A percentile compares a stretch with the other conserved stretches of the same genome.
Conservation (phyloP, 2,329 filamentous ascomycete species). For the Botrytis elliptica region DNA sequence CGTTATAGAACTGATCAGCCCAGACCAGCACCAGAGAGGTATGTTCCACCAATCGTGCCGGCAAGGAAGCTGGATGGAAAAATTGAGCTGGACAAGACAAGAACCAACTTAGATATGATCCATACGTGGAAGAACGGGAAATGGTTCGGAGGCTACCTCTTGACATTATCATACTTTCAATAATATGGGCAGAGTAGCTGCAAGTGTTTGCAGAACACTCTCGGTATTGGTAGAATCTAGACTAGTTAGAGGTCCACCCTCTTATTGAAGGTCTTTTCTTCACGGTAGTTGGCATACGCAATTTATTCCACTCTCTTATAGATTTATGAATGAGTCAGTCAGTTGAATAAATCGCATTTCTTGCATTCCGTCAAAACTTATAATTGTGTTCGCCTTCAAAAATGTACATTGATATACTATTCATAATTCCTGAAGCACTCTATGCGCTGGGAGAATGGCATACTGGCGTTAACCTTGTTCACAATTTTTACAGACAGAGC, state of each 20-base stretch:
- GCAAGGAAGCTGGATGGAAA: background rate
- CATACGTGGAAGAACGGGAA: background rate
- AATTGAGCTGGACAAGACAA: background rate
- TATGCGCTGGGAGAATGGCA: background rate
- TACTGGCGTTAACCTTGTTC: background rate
- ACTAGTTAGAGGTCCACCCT: background rate
- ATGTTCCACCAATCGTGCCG: background rate
- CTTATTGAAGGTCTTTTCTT: background rate
- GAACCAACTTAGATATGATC: background rate
- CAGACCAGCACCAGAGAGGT: background rate
- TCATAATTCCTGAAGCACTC: no score
- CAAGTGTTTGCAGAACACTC: background rate
- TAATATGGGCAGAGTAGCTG: background rate
- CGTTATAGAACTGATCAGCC: background rate
- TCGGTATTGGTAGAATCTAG: background rate
- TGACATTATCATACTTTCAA: rapidly evolving
- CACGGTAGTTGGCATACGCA: background rate
- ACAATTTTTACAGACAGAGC: background rate
- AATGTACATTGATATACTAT: background rate
- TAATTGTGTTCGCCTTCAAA: background rate
- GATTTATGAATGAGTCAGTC: no score
- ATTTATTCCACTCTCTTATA: background rate
- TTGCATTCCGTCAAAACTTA: background rate
- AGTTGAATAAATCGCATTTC: background rate
- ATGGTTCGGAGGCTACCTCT: background rate